Percentiles rank a stretch among this genome's conserved stretches.
Conservation (phyloP, 768 basidiomycete genomes). For the Hysterangium stoloniferum region DNA sequence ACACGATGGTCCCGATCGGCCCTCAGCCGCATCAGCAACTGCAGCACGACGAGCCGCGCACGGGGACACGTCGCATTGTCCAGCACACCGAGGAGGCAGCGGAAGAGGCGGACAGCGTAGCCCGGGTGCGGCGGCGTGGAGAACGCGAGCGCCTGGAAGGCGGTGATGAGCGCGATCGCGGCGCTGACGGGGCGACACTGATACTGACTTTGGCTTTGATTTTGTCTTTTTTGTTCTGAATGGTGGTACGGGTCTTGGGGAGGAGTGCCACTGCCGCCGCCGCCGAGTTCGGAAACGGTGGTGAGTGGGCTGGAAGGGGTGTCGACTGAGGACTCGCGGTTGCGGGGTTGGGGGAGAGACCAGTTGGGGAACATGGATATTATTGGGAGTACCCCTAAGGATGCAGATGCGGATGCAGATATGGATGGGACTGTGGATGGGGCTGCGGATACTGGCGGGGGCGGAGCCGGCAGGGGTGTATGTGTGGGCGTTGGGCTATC, state of each 20-base stretch:
- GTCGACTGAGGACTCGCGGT: not conserved
- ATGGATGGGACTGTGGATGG: not conserved
- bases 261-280: not conserved
- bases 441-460: not conserved
- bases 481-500: not conserved
- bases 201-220: not conserved
- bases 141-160: constrained; percentile 66
- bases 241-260: not conserved
- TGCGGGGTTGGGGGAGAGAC: not conserved
- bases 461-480: not conserved
- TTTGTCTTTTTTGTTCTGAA: not conserved
- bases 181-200: constrained; percentile 46
- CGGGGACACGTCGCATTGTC: constrained; percentile 41
- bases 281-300: not conserved
- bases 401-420: not conserved
- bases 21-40: constrained; percentile 82
- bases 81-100: constrained; percentile 41
- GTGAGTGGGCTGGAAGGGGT: not conserved
- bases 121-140: constrained; percentile 41
- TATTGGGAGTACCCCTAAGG: no score
- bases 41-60: constrained; percentile 65
- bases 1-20: constrained; percentile 86
- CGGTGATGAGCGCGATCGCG: constrained; percentile 51
- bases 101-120: constrained; percentile 49
- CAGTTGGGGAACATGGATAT: not conserved